A percentile compares a stretch with the other conserved stretches of the same genome.
phyloP scores from a whole-genome alignment of 345 rosid genomes.

The Acer campestre region DNA sequence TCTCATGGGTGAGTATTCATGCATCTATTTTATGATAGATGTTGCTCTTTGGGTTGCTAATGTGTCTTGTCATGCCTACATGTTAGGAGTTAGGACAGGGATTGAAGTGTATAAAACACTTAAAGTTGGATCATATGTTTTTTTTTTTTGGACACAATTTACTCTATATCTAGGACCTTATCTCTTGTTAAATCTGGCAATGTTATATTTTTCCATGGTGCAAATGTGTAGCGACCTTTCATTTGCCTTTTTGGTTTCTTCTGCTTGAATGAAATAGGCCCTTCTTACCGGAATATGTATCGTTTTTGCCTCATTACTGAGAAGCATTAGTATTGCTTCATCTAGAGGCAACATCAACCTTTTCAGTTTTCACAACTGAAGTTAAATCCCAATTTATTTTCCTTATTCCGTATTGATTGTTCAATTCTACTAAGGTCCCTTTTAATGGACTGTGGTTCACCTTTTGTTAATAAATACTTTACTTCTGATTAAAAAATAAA shows the following conservation, averaged over 20 bases:
- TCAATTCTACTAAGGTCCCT: no score
- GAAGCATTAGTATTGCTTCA: neutral
- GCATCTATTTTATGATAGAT: no score
- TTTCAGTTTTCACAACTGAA: neutral
- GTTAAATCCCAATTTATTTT: no score
- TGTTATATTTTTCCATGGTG: neutral
- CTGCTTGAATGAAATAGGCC: neutral
- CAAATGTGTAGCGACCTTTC: neutral
- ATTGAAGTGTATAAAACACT: conserved; percentile 76
- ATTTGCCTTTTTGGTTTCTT: neutral
- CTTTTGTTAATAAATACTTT: no score
- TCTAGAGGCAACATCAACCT: neutral
- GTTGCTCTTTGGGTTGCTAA: conserved; percentile 24
- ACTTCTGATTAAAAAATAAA: no score
- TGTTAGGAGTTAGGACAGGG: conserved; percentile 56
- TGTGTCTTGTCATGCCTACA: conserved; percentile 23
- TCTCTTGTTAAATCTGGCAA: neutral
- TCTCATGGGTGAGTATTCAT: no score
- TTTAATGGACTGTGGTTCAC: no score
- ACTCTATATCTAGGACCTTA: neutral
- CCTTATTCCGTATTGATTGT: no score
- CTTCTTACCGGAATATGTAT: neutral
- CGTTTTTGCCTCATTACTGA: neutral
- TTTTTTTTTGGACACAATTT: neutral
- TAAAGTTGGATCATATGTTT: neutral